These are phyloP conservation scores for Pythium brachiatum DNA, from an alignment of 352 stramenopile genomes.

Conservation along the genomic window DNA sequence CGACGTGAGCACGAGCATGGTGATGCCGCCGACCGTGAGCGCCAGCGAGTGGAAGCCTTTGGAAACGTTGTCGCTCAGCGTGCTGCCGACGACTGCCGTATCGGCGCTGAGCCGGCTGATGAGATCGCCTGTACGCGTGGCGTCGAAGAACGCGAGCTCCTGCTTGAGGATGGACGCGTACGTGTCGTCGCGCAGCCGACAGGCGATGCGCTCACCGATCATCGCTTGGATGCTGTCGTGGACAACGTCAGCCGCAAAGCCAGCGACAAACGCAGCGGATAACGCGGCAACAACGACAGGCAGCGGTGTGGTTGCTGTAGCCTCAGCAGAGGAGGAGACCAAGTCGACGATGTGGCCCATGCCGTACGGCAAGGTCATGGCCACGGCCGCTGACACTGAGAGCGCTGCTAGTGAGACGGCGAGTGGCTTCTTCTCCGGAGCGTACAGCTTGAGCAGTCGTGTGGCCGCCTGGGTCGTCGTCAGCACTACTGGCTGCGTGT, in stretches of 20 bases:
- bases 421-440: constrained; percentile 66
- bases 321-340: too few species aligned
- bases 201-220: constrained; percentile 85
- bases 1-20: constrained; percentile 91
- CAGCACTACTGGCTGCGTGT: too few species aligned
- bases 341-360: constrained; percentile 84
- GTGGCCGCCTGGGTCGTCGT: too few species aligned
- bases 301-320: constrained; percentile 34
- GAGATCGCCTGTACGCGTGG: constrained; percentile 86
- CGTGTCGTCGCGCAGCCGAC: constrained; percentile 68
- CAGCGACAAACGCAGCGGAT: too few species aligned
- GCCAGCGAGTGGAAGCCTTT: constrained; percentile 76
- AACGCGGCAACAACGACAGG: constrained; percentile 47
- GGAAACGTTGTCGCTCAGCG: constrained; percentile 90
- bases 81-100: constrained; percentile 89
- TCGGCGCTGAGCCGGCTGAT: constrained; percentile 90
- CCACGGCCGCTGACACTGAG: constrained; percentile 62
- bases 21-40: constrained; percentile 79
- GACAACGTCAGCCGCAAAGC: constrained; percentile 64
- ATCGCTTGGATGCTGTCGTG: constrained; percentile 74
- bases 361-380: constrained; percentile 75
- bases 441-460: constrained; percentile 42
- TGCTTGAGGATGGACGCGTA: constrained; percentile 83
- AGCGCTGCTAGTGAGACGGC: constrained; percentile 59
- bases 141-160: constrained; percentile 91